phyloP scores from a whole-genome alignment of 352 stramenopile genomes.

The Pythium insidiosum region DNA sequence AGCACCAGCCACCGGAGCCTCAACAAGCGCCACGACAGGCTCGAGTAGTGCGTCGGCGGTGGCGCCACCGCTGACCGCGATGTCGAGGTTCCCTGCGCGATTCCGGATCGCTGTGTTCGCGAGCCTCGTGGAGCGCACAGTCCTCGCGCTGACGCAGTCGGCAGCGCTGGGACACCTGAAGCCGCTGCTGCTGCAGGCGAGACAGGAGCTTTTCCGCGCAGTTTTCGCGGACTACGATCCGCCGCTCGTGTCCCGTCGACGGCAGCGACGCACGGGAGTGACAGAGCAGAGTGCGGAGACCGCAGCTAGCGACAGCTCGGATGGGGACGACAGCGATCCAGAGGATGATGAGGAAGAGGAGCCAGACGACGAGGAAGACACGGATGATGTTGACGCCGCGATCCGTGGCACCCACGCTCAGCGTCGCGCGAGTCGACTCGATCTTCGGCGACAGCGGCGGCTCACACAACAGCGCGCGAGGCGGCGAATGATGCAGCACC shows the following conservation, averaged over 20 bases:
- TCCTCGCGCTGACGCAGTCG: conserved; percentile 26
- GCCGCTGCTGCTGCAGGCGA: conserved; percentile 19
- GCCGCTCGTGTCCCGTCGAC: neutral
- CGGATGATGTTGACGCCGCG: neutral
- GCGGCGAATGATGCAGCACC: neutral
- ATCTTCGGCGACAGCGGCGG: neutral
- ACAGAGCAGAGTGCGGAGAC: neutral
- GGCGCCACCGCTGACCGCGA: neutral
- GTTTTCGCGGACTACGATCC: conserved; percentile 39
- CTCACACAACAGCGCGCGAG: neutral
- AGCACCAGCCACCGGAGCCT: too few relatives aligned
- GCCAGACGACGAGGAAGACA: neutral
- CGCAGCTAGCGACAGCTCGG: conserved; percentile 3
- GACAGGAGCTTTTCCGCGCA: conserved; percentile 33
- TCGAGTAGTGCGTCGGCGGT: neutral
- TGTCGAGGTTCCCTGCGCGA: conserved; percentile 25
- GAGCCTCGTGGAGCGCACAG: conserved; percentile 30
- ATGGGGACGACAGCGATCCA: conserved; percentile 3
- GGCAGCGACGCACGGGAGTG: neutral
- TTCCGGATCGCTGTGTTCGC: conserved; percentile 36
- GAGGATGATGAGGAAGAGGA: conserved; percentile 6
- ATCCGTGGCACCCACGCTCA: neutral
- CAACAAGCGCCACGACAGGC: neutral
- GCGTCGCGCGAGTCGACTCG: too few relatives aligned
- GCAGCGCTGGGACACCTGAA: conserved; percentile 18